phyloP scores from a whole-genome alignment of 208 protist species.

The Endotrypanum monterogeii region DNA sequence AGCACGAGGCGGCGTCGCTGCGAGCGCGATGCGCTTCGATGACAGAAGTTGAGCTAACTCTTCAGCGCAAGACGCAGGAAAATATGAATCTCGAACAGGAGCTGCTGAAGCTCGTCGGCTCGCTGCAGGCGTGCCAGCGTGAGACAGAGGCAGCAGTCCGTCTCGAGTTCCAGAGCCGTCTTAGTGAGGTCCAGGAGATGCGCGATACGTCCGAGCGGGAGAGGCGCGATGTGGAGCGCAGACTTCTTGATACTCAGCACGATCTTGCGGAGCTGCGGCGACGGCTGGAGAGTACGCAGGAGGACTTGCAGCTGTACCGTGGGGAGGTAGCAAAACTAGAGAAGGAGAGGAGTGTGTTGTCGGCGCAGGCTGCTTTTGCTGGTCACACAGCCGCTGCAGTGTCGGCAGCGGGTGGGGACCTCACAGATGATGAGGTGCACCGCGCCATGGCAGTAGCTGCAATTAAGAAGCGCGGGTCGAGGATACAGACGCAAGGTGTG shows the following conservation, averaged over 20 bases:
- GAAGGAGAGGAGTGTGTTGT: constrained; percentile 41
- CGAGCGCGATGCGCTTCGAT: constrained; percentile 49
- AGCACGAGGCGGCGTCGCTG: constrained; percentile 62
- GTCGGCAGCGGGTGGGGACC: constrained; percentile 20
- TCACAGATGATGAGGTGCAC: constrained; percentile 71
- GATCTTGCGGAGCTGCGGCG: constrained; percentile 55
- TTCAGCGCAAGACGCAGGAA: constrained; percentile 69
- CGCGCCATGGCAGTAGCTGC: constrained; percentile 71
- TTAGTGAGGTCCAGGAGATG: constrained; percentile 71
- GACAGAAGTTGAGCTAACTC: constrained; percentile 52
- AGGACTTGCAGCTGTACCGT: constrained; percentile 56
- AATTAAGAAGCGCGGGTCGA: constrained; percentile 33
- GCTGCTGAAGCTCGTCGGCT: constrained; percentile 58
- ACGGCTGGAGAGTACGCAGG: constrained; percentile 36
- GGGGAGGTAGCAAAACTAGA: constrained; percentile 51
- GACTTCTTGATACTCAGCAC: constrained; percentile 48
- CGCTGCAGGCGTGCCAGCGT: constrained; percentile 72
- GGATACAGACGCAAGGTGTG: not conserved
- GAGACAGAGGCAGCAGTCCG: constrained; percentile 84
- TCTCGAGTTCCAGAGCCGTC: constrained; percentile 62
- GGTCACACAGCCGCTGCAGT: constrained; percentile 35
- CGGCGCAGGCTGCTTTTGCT: constrained; percentile 40
- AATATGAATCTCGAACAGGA: constrained; percentile 60
- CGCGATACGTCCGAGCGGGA: constrained; percentile 65
- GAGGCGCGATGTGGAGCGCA: constrained; percentile 61